These are phyloP conservation scores for Boletus coccyginus DNA, from an alignment of 768 basidiomycete genomes.

Conservation along the genomic window DNA sequence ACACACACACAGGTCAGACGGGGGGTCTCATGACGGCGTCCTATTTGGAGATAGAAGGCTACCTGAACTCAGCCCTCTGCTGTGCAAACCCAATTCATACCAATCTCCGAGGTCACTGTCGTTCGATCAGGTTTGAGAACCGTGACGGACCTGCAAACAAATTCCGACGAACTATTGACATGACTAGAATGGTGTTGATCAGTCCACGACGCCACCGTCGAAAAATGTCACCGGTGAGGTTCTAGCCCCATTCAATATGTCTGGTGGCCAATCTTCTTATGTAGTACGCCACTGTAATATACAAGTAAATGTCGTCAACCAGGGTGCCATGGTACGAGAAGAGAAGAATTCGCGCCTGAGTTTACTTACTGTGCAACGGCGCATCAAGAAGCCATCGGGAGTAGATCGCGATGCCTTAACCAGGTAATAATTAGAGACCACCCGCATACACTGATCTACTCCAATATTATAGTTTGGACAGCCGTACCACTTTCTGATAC, in stretches of 20 bases:
- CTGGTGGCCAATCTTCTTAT: conserved; percentile 18
- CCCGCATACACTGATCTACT: not conserved
- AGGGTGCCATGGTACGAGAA: conserved; percentile 17
- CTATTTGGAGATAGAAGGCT: conserved; percentile 25
- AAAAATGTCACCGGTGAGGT: conserved; percentile 3
- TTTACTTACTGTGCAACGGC: conserved; percentile 5
- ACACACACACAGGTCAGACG: conserved; percentile 1
- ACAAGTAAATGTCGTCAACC: conserved; percentile 8
- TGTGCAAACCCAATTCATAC: conserved; percentile 23
- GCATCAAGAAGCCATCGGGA: conserved; percentile 23
- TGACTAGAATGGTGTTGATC: conserved; percentile 15
- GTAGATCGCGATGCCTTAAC: conserved; percentile 20
- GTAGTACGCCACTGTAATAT: conserved; percentile 17
- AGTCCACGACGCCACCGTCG: conserved; percentile 25
- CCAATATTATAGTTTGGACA: conserved; percentile 1
- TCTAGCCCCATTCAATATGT: conserved; percentile 9
- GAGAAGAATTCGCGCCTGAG: not conserved
- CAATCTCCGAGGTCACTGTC: conserved; percentile 23
- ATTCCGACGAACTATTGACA: conserved; percentile 20
- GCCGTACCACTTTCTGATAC: conserved; percentile 1
- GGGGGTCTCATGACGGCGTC: conserved; percentile 11
- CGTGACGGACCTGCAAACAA: conserved; percentile 12
- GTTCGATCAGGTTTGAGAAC: conserved; percentile 18
- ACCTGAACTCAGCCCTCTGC: conserved; percentile 13
- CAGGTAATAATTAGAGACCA: conserved; percentile 10